A percentile compares a stretch with the other conserved stretches of the same genome.
phyloP scores from a whole-genome alignment of 352 stramenopile species.

The Globisporangium lucens region DNA sequence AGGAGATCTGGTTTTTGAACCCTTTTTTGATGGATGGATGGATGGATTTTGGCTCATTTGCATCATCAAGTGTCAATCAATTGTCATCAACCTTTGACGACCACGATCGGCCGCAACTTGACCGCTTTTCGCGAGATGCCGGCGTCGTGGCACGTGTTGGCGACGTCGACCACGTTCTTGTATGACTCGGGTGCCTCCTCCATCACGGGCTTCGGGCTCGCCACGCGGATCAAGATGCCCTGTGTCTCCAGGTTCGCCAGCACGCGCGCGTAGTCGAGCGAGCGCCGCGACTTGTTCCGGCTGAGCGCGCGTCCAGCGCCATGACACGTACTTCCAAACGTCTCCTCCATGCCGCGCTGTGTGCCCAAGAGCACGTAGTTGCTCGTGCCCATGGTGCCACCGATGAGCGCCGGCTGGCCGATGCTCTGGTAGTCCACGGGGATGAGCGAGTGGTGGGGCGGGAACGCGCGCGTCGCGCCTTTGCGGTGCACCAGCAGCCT shows the following conservation, averaged over 20 bases:
- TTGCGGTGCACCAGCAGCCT: background rate
- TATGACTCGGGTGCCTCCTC: background rate
- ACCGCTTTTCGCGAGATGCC: background rate
- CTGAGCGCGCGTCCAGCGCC: background rate
- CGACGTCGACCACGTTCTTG: background rate
- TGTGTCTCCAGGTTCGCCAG: background rate
- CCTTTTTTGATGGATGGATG: background rate
- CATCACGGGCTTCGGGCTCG: background rate
- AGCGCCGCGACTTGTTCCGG: background rate
- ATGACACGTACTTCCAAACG: background rate
- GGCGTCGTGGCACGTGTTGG: background rate
- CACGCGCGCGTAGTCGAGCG: background rate
- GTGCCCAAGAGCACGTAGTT: background rate
- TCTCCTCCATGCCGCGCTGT: background rate
- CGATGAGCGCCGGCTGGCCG: background rate
- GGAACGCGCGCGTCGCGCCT: background rate
- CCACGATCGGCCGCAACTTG: background rate
- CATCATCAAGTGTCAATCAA: background rate
- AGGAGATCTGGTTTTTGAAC: background rate
- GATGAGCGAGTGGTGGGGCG: background rate
- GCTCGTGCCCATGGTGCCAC: background rate
- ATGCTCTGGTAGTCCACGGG: conserved; percentile 7
- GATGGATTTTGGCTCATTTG: background rate
- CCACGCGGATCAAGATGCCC: background rate
- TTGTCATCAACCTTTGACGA: background rate